These are phyloP conservation scores for Botrytis deweyae DNA, from an alignment of 2,329 filamentous ascomycete species.

Conservation along the genomic window DNA sequence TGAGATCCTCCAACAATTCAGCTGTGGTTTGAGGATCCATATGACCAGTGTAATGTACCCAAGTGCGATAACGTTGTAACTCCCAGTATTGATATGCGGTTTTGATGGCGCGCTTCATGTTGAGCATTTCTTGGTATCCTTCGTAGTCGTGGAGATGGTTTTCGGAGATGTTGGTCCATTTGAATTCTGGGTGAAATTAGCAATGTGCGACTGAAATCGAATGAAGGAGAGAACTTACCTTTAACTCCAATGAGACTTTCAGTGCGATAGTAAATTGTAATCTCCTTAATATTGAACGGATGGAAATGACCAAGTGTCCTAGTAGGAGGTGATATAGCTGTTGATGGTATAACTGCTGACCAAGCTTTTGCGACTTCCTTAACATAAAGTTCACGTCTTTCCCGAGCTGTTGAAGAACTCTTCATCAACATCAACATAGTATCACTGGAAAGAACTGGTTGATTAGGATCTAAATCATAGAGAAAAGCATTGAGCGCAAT, in stretches of 20 bases:
- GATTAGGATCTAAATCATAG: conserved; percentile 7
- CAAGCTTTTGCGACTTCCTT: neutral
- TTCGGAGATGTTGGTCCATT: neutral
- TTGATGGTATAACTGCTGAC: neutral
- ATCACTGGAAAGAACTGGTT: neutral
- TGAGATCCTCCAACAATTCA: neutral
- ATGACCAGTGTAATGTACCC: neutral
- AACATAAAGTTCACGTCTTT: neutral
- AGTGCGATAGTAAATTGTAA: neutral
- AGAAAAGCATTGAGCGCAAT: conserved; percentile 6
- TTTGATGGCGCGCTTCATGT: conserved; percentile 1
- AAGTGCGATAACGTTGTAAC: neutral
- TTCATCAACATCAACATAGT: neutral
- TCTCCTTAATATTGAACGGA: neutral
- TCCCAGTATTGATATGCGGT: neutral
- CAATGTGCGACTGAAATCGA: neutral
- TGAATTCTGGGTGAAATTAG: neutral
- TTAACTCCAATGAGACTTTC: neutral
- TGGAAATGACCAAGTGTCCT: neutral
- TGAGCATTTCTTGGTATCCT: neutral
- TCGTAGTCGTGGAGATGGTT: neutral
- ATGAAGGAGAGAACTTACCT: neutral
- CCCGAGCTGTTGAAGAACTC: neutral
- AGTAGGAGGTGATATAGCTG: neutral
- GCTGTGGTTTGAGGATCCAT: neutral